Base-by-base conservation (phyloP, 352 stramenopile genomes). In the Globisporangium paddicum region DNA sequence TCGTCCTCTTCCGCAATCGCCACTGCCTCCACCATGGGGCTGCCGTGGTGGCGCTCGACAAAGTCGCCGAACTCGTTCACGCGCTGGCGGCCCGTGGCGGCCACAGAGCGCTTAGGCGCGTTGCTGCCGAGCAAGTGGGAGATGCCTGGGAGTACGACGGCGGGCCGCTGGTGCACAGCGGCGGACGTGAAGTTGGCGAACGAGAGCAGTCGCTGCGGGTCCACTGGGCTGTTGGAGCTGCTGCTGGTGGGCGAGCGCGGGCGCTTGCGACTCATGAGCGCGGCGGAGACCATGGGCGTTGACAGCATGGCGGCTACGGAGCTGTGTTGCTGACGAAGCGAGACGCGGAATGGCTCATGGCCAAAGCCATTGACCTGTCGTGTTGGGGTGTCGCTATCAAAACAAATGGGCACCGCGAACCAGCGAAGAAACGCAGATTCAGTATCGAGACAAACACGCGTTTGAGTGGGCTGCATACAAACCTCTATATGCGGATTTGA, bases 251-350 rank as follows among this genome's bases (percentile, higher is more conserved):
- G 64, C 21, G 72, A 72, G 58, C 71, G 73, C 44, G 73, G 70
- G 7, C 73, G 68, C 56, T 82, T 82, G 60, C 73, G 73, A 32
- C 73, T 68, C 58, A 77, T 77, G 18, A 82, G 56, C 49, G 68
- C 62, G 63, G 70, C 63, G 14, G 59, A 21, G 23, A 48, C 55
- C n/a, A 11, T n/a, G 7, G 28, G 40, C 47, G 26, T 50, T 58
- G 30, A 66, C 60, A 37, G 55, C 45, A 54, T 54, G 25, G 18
- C n/a, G 25, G 18, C n/a, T 40, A n/a, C 37, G 14, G 16, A 47
- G 19, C 19, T 49, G 10, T 23, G 18, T 30, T 38, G 37, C 3
- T 19, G 6, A 3, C 3, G 2, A 25, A 58, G 68, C 34, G 62
- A 77, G 58, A 73, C 50, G 40, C 34, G 42, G 55, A 75, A 73